Conservation (phyloP, 805 yeast species). For the Saturnispora zaruensis region DNA sequence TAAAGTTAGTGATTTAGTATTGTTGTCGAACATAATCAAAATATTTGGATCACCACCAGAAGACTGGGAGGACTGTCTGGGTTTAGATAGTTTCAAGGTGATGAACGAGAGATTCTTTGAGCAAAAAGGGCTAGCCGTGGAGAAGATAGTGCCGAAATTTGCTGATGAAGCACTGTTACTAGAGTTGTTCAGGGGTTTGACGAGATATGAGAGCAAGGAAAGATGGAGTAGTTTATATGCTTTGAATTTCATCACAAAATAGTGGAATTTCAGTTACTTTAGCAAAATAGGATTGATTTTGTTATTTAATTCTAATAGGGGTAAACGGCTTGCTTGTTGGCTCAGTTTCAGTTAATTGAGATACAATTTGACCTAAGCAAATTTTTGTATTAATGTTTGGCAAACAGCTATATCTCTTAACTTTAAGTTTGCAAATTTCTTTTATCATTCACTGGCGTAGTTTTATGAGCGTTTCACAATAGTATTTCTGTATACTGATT, state of each 20-base stretch:
- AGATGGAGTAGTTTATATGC: constrained; percentile 28
- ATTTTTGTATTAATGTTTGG: too few relatives aligned
- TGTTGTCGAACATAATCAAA: constrained; percentile 46
- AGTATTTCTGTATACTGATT: too few relatives aligned
- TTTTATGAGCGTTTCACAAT: too few relatives aligned
- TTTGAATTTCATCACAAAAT: not conserved
- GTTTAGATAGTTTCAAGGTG: constrained; percentile 29
- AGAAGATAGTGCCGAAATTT: constrained; percentile 30
- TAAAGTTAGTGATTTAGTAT: constrained; percentile 45
- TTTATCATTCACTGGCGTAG: too few relatives aligned
- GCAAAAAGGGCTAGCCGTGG: constrained; percentile 17
- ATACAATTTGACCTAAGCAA: too few relatives aligned
- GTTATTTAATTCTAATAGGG: too few relatives aligned
- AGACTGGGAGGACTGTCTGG: constrained; percentile 37
- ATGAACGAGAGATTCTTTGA: constrained; percentile 24
- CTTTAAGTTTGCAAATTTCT: too few relatives aligned
- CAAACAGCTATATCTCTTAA: too few relatives aligned
- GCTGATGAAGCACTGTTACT: constrained; percentile 10
- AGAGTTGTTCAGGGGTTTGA: constrained; percentile 35
- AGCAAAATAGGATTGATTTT: not conserved
- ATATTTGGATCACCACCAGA: constrained; percentile 58
- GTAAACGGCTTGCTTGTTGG: too few relatives aligned
- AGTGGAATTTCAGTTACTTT: not conserved
- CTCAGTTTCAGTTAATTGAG: too few relatives aligned
- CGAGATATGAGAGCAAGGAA: constrained; percentile 31